Conservation (phyloP, 805 yeast genomes). For the Hanseniaspora vineae region DNA sequence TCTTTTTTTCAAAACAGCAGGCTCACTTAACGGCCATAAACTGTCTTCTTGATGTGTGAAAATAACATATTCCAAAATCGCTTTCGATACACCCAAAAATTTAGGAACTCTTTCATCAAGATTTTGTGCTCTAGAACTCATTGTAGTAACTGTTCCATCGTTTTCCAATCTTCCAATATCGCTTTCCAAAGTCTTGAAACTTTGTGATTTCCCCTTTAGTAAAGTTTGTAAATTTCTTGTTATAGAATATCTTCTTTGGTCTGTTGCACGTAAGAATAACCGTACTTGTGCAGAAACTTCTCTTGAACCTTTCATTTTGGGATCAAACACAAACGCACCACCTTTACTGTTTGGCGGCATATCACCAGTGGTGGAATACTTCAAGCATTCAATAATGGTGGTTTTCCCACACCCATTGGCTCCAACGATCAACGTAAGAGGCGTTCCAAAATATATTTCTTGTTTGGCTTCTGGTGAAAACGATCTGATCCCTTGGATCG, state of each 20-base stretch:
- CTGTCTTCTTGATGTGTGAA: conserved; percentile 98
- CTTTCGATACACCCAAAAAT: conserved; percentile 75
- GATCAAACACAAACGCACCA: conserved; percentile 94
- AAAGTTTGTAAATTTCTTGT: conserved; percentile 74
- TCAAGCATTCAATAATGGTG: conserved; percentile 84
- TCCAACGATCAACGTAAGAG: conserved; percentile 89
- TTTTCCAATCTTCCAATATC: conserved; percentile 54
- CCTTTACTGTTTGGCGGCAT: conserved; percentile 92
- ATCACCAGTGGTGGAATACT: conserved; percentile 91
- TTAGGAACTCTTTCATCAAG: conserved; percentile 71
- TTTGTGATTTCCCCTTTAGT: conserved; percentile 45
- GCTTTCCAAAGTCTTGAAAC: conserved; percentile 87
- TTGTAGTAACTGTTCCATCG: conserved; percentile 55
- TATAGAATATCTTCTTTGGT: conserved; percentile 32
- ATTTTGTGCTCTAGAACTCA: conserved; percentile 74
- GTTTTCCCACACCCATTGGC: conserved; percentile 96
- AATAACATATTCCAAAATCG: conserved; percentile 81
- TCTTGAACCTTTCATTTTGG: conserved; percentile 60
- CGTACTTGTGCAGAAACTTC: conserved; percentile 85
- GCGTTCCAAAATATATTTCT: conserved; percentile 78
- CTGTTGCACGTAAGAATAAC: conserved; percentile 64
- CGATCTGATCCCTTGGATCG: conserved; percentile 82
- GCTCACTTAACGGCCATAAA: conserved; percentile 92
- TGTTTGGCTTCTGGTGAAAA: conserved; percentile 79
- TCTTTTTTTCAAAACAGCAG: conserved; percentile 73